Percentiles rank a stretch among this genome's conserved stretches.
Evolutionary conservation across 805 yeast genomes (phyloP).

Genomic region (Metschnikowia colocasiae): DNA sequence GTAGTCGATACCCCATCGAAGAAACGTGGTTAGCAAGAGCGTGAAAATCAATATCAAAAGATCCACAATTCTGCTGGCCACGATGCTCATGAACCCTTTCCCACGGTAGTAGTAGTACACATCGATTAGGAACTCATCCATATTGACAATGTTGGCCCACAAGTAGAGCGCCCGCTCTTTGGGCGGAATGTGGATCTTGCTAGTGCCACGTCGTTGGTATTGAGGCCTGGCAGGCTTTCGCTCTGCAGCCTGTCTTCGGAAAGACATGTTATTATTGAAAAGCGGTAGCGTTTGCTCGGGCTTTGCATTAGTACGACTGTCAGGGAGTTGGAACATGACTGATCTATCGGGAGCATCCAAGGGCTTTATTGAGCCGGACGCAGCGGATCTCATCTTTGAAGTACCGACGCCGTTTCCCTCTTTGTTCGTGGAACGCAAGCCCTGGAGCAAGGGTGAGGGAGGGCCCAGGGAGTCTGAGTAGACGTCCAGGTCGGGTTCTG

Average conservation of each 20-base stretch:
- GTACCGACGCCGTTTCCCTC: not conserved
- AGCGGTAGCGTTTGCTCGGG: conserved; percentile 5
- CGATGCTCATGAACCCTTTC: conserved; percentile 78
- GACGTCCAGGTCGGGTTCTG: conserved; percentile 35
- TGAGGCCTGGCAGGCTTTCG: not conserved
- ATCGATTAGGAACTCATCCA: conserved; percentile 81
- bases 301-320: not conserved
- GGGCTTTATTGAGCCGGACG: not conserved
- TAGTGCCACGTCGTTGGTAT: conserved; percentile 6
- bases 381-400: not conserved
- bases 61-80: conserved; percentile 62
- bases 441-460: conserved; percentile 15
- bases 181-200: conserved; percentile 33
- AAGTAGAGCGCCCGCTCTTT: conserved; percentile 83
- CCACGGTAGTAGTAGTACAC: conserved; percentile 81
- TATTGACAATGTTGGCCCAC: conserved; percentile 94
- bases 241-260: not conserved
- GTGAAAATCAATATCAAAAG: conserved; percentile 75
- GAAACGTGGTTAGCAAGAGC: conserved; percentile 70
- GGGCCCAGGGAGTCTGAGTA: conserved; percentile 22
- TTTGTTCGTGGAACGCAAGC: not conserved
- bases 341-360: conserved; percentile 5
- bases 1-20: conserved; percentile 78
- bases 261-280: conserved; percentile 4
- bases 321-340: conserved; percentile 13